Percentiles rank a stretch among this genome's conserved stretches.
phyloP scores from a whole-genome alignment of 2,329 filamentous ascomycete species.

The Plenodomus biglobosus region DNA sequence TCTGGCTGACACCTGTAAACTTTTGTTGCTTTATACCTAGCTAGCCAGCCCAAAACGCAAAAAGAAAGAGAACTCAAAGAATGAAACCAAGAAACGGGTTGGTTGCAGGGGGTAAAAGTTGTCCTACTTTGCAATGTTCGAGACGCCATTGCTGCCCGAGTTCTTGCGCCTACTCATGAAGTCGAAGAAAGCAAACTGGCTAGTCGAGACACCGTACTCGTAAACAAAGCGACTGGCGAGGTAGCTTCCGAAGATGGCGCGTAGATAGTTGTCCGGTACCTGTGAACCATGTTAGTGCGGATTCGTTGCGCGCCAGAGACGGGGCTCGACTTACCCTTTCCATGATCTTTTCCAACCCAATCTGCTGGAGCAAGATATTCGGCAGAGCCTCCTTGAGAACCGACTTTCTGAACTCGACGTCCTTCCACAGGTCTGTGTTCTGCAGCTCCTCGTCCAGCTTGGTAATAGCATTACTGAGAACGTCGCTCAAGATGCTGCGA shows the following conservation, averaged over 20 bases:
- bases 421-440: slow-evolving; percentile 86
- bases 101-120: too few relatives aligned
- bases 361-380: slow-evolving; percentile 78
- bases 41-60: too few relatives aligned
- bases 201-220: slow-evolving; percentile 86
- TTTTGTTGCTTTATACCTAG: too few relatives aligned
- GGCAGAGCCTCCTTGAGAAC: slow-evolving; percentile 86
- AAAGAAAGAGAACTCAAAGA: too few relatives aligned
- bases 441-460: slow-evolving; percentile 95
- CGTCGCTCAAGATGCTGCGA: slow-evolving; percentile 87
- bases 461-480: slow-evolving; percentile 90
- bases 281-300: slow-evolving; percentile 37
- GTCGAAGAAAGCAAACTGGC: slow-evolving; percentile 97
- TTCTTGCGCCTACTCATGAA: slow-evolving; percentile 61
- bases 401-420: slow-evolving; percentile 72
- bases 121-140: too few relatives aligned
- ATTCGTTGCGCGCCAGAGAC: not conserved
- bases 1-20: too few relatives aligned
- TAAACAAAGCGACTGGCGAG: slow-evolving; percentile 96
- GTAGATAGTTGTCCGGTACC: slow-evolving; percentile 88
- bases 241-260: slow-evolving; percentile 94
- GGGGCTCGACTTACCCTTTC: slow-evolving; percentile 61
- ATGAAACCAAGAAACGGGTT: too few relatives aligned
- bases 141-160: too few relatives aligned
- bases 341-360: slow-evolving; percentile 87